These are phyloP conservation scores for Exophiala alcalophila DNA, from an alignment of 2,329 filamentous ascomycete genomes.

Conservation along the genomic window DNA sequence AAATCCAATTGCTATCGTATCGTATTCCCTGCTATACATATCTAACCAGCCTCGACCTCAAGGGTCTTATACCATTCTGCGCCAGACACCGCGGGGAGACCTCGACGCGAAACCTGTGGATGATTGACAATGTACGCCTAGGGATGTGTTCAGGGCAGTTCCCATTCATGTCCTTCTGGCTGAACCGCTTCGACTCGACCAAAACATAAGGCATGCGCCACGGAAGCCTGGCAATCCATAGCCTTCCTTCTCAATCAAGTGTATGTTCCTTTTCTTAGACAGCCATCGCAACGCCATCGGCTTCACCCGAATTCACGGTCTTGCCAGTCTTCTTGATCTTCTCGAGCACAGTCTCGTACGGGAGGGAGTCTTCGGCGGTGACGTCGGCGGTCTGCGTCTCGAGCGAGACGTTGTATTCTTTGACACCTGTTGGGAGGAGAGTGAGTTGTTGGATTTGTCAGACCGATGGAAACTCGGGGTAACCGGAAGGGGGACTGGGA, in stretches of 20 bases:
- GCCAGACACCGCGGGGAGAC: no score
- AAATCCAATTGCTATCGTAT: no score
- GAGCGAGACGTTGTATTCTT: slow-evolving; percentile 82
- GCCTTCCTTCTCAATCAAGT: not conserved
- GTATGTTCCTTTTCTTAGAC: slow-evolving; percentile 29
- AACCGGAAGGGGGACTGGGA: slow-evolving; percentile 8
- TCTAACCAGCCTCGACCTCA: no score
- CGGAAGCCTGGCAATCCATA: not conserved
- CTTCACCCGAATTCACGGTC: slow-evolving; percentile 67
- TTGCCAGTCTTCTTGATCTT: slow-evolving; percentile 97
- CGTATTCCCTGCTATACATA: no score
- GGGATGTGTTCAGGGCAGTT: no score
- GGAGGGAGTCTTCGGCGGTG: slow-evolving; percentile 64
- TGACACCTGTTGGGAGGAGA: slow-evolving; percentile 61
- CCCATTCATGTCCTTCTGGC: no score
- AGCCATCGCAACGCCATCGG: slow-evolving; percentile 40
- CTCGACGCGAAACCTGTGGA: no score
- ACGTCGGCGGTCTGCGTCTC: slow-evolving; percentile 80
- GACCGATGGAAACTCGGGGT: slow-evolving; percentile 7
- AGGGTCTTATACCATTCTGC: no score
- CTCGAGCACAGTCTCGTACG: slow-evolving; percentile 76
- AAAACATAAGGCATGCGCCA: no score
- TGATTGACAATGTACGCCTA: no score
- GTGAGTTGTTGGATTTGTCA: slow-evolving; percentile 14
- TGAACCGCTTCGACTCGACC: no score